Evolutionary conservation across 2,329 filamentous ascomycete species (phyloP), one percentile per base, ranked within the genome.

Genomic region (Plectosphaerella sp.): DNA sequence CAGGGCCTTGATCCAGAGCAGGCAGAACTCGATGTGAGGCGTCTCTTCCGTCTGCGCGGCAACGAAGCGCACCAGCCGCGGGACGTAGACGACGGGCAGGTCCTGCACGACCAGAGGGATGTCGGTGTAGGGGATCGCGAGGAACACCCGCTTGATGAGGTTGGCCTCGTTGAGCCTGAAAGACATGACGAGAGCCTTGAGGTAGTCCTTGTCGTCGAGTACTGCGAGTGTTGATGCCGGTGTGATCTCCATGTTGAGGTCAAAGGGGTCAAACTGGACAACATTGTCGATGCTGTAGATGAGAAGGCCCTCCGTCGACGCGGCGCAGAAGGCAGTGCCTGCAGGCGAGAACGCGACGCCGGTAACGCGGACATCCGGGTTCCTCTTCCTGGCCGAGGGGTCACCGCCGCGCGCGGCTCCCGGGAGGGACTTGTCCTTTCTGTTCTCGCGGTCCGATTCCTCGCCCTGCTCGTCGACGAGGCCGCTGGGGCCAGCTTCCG

Each of bases 141-240:
- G 87, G 72, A 96, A 97, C 16, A 97, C 89, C 50, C 85, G 84
- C 61, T 88, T 88, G 56, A 97, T 84, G 46, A 99, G 78, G 20
- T 85, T 83, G 5, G 84, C 79, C 67, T 96, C 90, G 71, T 96
- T 97, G 53, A 99, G 84, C 6, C 95, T 88, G 78, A 99, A 99
- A 1, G 92, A 88, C 94, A 99, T 99, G 57, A 97, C 86, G 6
- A 99, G 76, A 1, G 94, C 93, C 71, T 94, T 96, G 57, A 97
- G 81, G 68, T 89, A 96, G 64, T 96, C 89, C 56, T 81, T 82
- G 52, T 91, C 84, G 52, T 87, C 78, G 33, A 88, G 73, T 10
- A 87, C 81, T 4, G 80, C 72, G 1, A 97, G 78, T 0, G 91
- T 94, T 3, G 87, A 91, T 2, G 89, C 86, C 0, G 93, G 93